These are phyloP conservation scores for Pezicula carpinea DNA, from an alignment of 2,329 filamentous ascomycete genomes.

Conservation along the genomic window DNA sequence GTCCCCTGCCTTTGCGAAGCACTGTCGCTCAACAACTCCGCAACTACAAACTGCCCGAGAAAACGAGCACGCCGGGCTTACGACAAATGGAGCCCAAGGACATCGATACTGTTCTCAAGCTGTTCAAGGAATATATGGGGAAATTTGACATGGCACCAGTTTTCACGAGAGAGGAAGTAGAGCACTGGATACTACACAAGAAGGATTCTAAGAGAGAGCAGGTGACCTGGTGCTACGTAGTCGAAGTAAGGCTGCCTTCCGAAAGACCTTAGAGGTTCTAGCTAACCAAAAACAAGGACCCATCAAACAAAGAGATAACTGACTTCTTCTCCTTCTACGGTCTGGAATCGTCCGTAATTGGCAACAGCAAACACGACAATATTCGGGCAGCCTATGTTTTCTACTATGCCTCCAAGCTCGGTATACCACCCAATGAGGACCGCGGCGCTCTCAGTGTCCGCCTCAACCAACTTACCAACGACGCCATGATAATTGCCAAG, in stretches of 20 bases:
- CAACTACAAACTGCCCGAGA: constrained; percentile 77
- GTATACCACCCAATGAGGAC: constrained; percentile 54
- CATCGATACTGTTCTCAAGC: constrained; percentile 65
- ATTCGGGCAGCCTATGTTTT: constrained; percentile 93
- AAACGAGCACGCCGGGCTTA: constrained; percentile 68
- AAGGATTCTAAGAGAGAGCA: constrained; percentile 64
- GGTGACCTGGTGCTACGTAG: constrained; percentile 91
- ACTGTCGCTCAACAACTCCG: constrained; percentile 81
- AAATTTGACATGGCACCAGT: constrained; percentile 82
- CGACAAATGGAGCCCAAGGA: constrained; percentile 78
- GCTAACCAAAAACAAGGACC: constrained; percentile 37
- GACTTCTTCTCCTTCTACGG: constrained; percentile 98
- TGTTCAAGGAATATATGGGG: constrained; percentile 72
- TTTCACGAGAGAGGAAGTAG: constrained; percentile 74
- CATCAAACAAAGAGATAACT: constrained; percentile 72
- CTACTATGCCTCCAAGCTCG: constrained; percentile 88
- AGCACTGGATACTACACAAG: constrained; percentile 82
- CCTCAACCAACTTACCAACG: constrained; percentile 74
- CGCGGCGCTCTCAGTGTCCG: constrained; percentile 65
- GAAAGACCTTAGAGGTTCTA: not conserved
- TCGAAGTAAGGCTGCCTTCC: constrained; percentile 52
- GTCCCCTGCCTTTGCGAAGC: constrained; percentile 75
- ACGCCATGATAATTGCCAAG: constrained; percentile 86
- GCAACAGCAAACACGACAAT: constrained; percentile 69
- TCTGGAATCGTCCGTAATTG: constrained; percentile 88